phyloP scores from a whole-genome alignment of 257 asterid genomes.

The Solanum boliviense region DNA sequence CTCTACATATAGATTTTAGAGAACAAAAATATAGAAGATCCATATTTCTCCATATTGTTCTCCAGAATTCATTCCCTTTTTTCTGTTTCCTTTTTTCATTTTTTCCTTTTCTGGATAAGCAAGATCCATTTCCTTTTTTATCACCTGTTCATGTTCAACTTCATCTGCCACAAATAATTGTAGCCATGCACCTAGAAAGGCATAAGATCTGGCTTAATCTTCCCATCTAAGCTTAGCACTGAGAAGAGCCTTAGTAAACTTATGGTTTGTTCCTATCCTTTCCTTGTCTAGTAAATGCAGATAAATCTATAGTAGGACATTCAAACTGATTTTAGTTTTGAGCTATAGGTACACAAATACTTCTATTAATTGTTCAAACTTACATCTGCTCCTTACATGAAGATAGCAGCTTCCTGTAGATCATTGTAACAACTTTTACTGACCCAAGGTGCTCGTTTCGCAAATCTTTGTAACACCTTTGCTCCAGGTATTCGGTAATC shows the following conservation, averaged over 20 bases:
- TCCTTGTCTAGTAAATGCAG: not conserved
- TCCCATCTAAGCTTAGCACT: not conserved
- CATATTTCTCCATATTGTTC: not conserved
- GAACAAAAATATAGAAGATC: not conserved
- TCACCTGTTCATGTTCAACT: not conserved
- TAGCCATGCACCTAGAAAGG: not conserved
- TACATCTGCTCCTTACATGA: constrained; percentile 54
- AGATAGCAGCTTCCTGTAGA: constrained; percentile 35
- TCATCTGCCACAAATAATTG: not conserved
- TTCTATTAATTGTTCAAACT: constrained; percentile 12
- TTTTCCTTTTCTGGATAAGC: not conserved
- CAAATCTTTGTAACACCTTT: constrained; percentile 36
- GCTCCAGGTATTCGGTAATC: constrained; percentile 43
- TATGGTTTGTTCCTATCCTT: not conserved
- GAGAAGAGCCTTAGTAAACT: not conserved
- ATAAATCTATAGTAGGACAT: not conserved
- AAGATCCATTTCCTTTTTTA: not conserved
- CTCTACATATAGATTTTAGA: not conserved
- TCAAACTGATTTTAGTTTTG: not conserved
- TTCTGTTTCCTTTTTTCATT: not conserved
- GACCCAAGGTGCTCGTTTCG: constrained; percentile 34
- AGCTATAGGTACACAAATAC: not conserved
- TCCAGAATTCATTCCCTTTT: not conserved
- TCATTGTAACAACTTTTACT: constrained; percentile 27
- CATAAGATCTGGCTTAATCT: not conserved